Conservation (phyloP, 768 basidiomycete species). For the Gyrodon lividus region DNA sequence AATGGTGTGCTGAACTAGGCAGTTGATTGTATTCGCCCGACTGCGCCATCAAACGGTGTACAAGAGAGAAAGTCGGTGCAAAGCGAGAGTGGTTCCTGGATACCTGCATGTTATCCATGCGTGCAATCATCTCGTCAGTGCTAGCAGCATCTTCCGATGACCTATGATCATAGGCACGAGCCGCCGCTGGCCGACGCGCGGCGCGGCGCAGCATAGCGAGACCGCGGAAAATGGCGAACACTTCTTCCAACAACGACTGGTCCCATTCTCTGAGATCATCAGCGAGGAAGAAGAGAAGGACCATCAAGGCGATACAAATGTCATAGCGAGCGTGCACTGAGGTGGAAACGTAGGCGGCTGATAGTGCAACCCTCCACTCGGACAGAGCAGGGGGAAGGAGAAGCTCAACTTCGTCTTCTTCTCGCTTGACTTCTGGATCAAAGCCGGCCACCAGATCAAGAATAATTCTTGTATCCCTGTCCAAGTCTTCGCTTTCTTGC, state of each 20-base stretch:
- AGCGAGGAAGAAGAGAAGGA: slow-evolving; percentile 68
- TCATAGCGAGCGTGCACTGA: slow-evolving; percentile 76
- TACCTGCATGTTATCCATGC: slow-evolving; percentile 75
- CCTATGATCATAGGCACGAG: slow-evolving; percentile 29
- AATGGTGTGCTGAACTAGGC: slow-evolving; percentile 64
- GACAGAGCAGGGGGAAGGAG: slow-evolving; percentile 53
- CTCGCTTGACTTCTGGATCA: slow-evolving; percentile 67
- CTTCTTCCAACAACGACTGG: slow-evolving; percentile 62
- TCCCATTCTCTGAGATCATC: slow-evolving; percentile 65
- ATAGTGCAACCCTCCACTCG: slow-evolving; percentile 61
- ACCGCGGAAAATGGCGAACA: slow-evolving; percentile 80
- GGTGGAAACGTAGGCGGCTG: slow-evolving; percentile 59
- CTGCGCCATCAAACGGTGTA: slow-evolving; percentile 61
- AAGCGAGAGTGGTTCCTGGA: slow-evolving; percentile 47
- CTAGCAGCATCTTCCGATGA: slow-evolving; percentile 34
- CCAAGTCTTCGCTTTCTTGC: slow-evolving; percentile 54
- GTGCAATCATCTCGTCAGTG: slow-evolving; percentile 63
- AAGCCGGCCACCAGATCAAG: slow-evolving; percentile 74
- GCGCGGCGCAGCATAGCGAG: slow-evolving; percentile 68
- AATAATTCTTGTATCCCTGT: slow-evolving; percentile 51
- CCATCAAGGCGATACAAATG: slow-evolving; percentile 61
- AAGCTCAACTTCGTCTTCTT: slow-evolving; percentile 67
- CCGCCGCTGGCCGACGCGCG: slow-evolving; percentile 55
- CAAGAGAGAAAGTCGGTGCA: slow-evolving; percentile 56
- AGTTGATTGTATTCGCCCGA: slow-evolving; percentile 48